Evolutionary conservation across 192 early-diverging fungal genomes (phyloP).

Genomic region (Coemansia sp.): DNA sequence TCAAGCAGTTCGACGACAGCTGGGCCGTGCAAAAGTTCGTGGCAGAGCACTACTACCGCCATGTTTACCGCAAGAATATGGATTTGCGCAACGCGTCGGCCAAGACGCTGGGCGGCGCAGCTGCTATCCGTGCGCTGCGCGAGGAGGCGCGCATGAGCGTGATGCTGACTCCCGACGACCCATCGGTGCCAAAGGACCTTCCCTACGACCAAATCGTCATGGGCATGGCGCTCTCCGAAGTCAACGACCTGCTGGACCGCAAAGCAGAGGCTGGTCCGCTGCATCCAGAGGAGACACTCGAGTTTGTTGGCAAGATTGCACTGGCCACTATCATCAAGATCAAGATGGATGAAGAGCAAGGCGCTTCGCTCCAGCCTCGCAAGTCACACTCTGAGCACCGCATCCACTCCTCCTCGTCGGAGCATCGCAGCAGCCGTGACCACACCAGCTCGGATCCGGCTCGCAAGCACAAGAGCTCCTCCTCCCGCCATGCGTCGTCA

Average conservation of each 20-base stretch:
- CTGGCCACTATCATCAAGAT: slow-evolving; percentile 50
- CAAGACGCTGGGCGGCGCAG: slow-evolving; percentile 43
- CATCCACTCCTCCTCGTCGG: neutral
- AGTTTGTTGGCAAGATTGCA: slow-evolving; percentile 40
- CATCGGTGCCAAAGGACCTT: slow-evolving; percentile 28
- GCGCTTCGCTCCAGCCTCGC: neutral
- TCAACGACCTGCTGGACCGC: slow-evolving; percentile 27
- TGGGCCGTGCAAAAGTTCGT: slow-evolving; percentile 34
- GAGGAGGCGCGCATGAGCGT: slow-evolving; percentile 23
- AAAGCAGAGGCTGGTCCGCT: slow-evolving; percentile 23
- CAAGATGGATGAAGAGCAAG: slow-evolving; percentile 44
- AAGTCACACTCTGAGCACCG: slow-evolving; percentile 4
- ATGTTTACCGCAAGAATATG: slow-evolving; percentile 38
- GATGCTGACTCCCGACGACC: slow-evolving; percentile 13
- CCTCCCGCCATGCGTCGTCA: neutral
- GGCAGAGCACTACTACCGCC: slow-evolving; percentile 48
- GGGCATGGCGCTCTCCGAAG: slow-evolving; percentile 42
- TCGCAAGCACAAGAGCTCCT: slow-evolving; percentile 10
- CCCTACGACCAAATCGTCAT: slow-evolving; percentile 42
- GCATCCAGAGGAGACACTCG: slow-evolving; percentile 38
- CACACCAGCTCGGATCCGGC: neutral
- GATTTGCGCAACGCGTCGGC: slow-evolving; percentile 31
- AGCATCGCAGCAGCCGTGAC: neutral
- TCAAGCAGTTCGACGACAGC: slow-evolving; percentile 37
- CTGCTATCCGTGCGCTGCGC: slow-evolving; percentile 39